phyloP scores from a whole-genome alignment of 2,329 filamentous ascomycete species.

The Colletotrichum graminicola region DNA sequence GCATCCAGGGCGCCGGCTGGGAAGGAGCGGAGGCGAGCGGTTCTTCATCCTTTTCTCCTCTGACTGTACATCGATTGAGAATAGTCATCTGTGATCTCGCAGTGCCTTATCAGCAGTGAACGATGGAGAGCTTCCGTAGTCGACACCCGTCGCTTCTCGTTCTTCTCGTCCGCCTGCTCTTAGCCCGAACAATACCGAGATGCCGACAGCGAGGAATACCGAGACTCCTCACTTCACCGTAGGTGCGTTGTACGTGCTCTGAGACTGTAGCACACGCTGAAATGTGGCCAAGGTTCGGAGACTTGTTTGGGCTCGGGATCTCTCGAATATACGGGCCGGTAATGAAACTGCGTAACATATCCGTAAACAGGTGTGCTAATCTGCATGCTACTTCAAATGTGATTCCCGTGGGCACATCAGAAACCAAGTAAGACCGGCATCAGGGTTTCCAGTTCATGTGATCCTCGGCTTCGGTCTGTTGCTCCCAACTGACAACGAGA shows the following conservation, averaged over 20 bases:
- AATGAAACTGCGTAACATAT: not conserved
- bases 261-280: not conserved
- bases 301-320: not conserved
- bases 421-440: not conserved
- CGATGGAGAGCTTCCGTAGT: not conserved
- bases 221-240: not conserved
- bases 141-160: not conserved
- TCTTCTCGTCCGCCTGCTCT: not conserved
- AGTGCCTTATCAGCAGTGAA: no score
- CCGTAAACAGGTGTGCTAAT: accelerated
- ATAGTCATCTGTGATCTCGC: not conserved
- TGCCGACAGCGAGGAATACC: not conserved
- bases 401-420: not conserved
- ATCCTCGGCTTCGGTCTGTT: not conserved
- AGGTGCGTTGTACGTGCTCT: not conserved
- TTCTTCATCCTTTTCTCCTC: not conserved
- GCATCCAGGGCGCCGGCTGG: not conserved
- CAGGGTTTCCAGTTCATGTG: not conserved
- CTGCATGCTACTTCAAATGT: not conserved
- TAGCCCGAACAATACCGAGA: not conserved
- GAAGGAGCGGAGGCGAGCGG: not conserved
- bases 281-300: not conserved
- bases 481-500: no score
- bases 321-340: not conserved
- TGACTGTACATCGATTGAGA: not conserved